These are phyloP conservation scores for Trichophyton verrucosum DNA, from an alignment of 2,329 filamentous ascomycete genomes.

Conservation along the genomic window DNA sequence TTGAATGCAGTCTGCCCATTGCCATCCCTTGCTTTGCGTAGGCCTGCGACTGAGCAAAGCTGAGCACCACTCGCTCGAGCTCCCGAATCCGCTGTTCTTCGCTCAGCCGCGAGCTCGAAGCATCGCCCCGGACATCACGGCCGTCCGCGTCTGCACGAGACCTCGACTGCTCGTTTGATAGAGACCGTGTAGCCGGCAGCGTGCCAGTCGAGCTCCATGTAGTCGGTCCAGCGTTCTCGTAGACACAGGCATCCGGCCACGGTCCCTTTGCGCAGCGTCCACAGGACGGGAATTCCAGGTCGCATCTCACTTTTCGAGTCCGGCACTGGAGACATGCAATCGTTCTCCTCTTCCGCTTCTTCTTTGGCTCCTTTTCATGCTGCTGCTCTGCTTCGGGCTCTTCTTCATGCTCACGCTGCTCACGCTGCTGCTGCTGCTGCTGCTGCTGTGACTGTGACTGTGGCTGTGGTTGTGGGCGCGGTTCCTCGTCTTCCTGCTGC, in stretches of 20 bases:
- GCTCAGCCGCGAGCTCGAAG: background rate
- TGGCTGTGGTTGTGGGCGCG: background rate
- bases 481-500: background rate
- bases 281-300: conserved; percentile 31
- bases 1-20: background rate
- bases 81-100: background rate
- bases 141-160: background rate
- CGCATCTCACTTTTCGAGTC: conserved; percentile 32
- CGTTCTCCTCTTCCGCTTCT: conserved; percentile 28
- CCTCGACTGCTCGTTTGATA: background rate
- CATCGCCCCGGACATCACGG: background rate
- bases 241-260: conserved; percentile 10
- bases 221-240: conserved; percentile 6
- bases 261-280: conserved; percentile 27
- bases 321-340: conserved; percentile 33
- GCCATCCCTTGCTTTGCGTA: background rate
- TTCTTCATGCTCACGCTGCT: background rate
- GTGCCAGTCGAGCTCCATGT: background rate
- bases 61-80: background rate
- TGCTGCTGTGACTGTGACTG: background rate
- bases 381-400: background rate
- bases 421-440: too few relatives aligned
- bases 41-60: background rate
- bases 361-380: conserved; percentile 15
- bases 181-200: background rate